A percentile compares a stretch with the other conserved stretches of the same genome.
These are phyloP conservation scores for Scedosporium minutisporum DNA, from an alignment of 2,329 filamentous ascomycete species.

Conservation along the genomic window DNA sequence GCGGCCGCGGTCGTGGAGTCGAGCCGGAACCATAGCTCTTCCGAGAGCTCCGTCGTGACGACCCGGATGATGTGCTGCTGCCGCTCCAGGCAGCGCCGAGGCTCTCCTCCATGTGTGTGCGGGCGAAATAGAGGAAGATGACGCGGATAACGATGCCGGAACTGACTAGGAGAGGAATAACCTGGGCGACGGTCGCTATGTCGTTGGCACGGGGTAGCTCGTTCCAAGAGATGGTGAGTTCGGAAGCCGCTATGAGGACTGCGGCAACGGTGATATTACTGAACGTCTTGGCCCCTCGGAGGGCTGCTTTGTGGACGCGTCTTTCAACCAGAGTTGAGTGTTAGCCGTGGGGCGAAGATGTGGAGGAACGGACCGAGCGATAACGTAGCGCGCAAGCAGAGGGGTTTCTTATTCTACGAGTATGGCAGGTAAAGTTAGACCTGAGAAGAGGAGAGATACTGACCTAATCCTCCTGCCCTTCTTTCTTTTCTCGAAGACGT, in stretches of 20 bases:
- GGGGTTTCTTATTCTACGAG: background rate
- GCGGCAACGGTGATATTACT: slow-evolving; percentile 16
- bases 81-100: background rate
- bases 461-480: background rate
- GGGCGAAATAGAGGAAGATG: slow-evolving; percentile 11
- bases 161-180: slow-evolving; percentile 22
- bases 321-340: background rate
- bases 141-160: slow-evolving; percentile 18
- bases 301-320: slow-evolving; percentile 12
- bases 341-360: background rate
- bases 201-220: slow-evolving; percentile 14
- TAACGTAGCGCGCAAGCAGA: too few relatives aligned
- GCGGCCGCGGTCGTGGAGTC: background rate
- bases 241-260: slow-evolving; percentile 17
- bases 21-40: background rate
- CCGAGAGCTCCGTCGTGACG: background rate
- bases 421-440: background rate
- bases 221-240: slow-evolving; percentile 25
- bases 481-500: slow-evolving; percentile 6
- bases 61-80: background rate
- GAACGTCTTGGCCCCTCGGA: slow-evolving; percentile 18
- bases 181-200: slow-evolving; percentile 19
- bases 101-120: background rate
- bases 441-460: background rate
- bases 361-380: background rate